Evolutionary conservation across 768 basidiomycete genomes (phyloP).

Genomic region (Mycena floridula): DNA sequence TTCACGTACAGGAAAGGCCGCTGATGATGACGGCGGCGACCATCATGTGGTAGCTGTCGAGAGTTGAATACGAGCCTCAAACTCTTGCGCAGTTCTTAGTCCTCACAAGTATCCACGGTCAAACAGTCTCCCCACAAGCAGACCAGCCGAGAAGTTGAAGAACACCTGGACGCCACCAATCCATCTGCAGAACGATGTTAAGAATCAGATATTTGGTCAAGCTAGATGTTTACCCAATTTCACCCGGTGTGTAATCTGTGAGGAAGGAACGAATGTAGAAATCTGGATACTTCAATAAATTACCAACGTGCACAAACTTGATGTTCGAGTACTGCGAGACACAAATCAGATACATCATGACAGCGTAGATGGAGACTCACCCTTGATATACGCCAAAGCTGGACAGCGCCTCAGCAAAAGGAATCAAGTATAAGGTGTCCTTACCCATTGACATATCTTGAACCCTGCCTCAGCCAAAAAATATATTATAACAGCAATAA

Average conservation of each 20-base stretch:
- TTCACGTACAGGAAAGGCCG: slow-evolving; percentile 14
- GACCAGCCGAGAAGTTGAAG: slow-evolving; percentile 31
- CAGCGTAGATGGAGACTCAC: neutral
- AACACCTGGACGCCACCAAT: slow-evolving; percentile 33
- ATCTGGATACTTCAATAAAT: slow-evolving; percentile 1
- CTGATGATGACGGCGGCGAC: slow-evolving; percentile 24
- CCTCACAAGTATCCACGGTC: slow-evolving; percentile 36
- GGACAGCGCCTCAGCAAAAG: neutral
- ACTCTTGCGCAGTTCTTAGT: neutral
- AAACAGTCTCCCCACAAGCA: slow-evolving; percentile 30
- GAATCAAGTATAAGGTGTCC: neutral
- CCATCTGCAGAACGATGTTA: slow-evolving; percentile 1
- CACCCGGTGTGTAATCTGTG: slow-evolving; percentile 11
- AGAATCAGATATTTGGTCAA: neutral
- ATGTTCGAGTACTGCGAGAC: neutral
- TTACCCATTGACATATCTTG: neutral
- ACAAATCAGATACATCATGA: neutral
- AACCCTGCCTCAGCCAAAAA: neutral
- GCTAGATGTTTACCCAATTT: slow-evolving; percentile 11
- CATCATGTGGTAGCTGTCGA: slow-evolving; percentile 21
- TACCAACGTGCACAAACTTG: neutral
- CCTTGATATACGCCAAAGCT: neutral
- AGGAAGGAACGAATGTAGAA: slow-evolving; percentile 18
- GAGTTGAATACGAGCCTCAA: neutral
- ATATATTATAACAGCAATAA: neutral